These are phyloP conservation scores for Rickenella mellea DNA, from an alignment of 768 basidiomycete species.

Conservation along the genomic window DNA sequence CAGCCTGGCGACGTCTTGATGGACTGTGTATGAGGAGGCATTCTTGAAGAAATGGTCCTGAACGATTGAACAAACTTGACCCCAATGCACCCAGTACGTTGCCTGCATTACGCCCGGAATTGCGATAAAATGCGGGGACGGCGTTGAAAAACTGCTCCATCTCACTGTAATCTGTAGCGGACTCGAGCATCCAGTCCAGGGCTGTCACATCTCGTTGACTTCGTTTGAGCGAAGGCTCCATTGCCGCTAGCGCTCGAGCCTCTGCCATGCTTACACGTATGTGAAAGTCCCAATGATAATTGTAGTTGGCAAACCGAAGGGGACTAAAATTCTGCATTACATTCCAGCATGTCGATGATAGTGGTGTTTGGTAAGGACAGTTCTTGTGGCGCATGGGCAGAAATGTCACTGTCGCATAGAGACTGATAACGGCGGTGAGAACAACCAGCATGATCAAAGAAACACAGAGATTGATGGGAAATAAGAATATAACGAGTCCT, in stretches of 20 bases:
- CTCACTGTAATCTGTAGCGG: constrained; percentile 24
- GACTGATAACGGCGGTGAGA: constrained; percentile 17
- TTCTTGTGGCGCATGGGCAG: constrained; percentile 23
- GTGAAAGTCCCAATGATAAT: constrained; percentile 8
- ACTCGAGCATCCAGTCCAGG: constrained; percentile 29
- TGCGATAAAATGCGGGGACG: constrained; percentile 25
- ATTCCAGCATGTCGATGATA: constrained; percentile 23
- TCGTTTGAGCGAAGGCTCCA: constrained; percentile 21
- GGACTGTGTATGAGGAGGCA: no score
- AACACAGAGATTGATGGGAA: constrained; percentile 14
- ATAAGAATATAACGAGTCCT: constrained; percentile 35
- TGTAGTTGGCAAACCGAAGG: constrained; percentile 16
- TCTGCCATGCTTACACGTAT: constrained; percentile 18
- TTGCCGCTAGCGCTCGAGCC: constrained; percentile 25
- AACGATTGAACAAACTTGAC: no score
- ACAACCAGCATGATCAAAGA: constrained; percentile 18
- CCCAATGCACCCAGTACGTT: no score
- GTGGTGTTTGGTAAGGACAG: constrained; percentile 27
- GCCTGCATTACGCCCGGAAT: no score
- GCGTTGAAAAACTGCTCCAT: constrained; percentile 26
- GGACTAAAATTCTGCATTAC: constrained; percentile 18
- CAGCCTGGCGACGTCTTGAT: no score
- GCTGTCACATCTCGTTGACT: constrained; percentile 29
- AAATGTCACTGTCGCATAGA: constrained; percentile 23
- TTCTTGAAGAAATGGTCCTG: no score